Base-by-base conservation (phyloP, 352 stramenopile genomes). In the Stramenopiles sp. region DNA sequence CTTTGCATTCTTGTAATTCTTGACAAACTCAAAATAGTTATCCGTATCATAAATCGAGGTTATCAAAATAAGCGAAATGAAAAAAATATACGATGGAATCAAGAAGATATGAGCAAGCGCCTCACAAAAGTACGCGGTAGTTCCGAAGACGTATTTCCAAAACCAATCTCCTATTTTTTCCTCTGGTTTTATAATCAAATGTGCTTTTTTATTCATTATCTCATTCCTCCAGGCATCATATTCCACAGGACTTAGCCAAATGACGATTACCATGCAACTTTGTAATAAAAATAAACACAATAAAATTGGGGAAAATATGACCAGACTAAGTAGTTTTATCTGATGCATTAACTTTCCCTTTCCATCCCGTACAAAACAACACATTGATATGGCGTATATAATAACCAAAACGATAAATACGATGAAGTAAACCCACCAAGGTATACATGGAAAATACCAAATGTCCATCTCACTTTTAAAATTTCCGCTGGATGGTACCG, bases 51-150 rank as follows among this genome's bases (percentile, higher is more conserved):
- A n/a, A n/a, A n/a, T n/a, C n/a, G 53, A 69, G 53, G 53, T 20
- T 20, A 27, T 69, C 20, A 69, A 69, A 69, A 23, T 27, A 27
- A 69, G 53, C 53, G 20, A 20, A 27, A 69, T 69, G 53, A 69
- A 69, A 69, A 69, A 69, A 69, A 69, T 69, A 69, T 69, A 69
- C 20, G 53, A 20, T 69, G 53, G 53, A 69, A 69, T 27, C 27
- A 69, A 69, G 27, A 69, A 69, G 20, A 69, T 23, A 69, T 69
- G 53, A 20, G 27, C 20, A 20, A 69, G 27, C 20, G 53, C 20
- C 27, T 69, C 53, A 27, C 53, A 69, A 69, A 69, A 69, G 27
- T 69, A 69, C 27, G 20, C 27, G 27, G 53, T 20, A 69, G 53
- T 69, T 23, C 20, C 53, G 20, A 69, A 27, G 27, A 69, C 20